Evolutionary conservation across 441 rosid species (phyloP).

Genomic region (Gossypium davidsonii): DNA sequence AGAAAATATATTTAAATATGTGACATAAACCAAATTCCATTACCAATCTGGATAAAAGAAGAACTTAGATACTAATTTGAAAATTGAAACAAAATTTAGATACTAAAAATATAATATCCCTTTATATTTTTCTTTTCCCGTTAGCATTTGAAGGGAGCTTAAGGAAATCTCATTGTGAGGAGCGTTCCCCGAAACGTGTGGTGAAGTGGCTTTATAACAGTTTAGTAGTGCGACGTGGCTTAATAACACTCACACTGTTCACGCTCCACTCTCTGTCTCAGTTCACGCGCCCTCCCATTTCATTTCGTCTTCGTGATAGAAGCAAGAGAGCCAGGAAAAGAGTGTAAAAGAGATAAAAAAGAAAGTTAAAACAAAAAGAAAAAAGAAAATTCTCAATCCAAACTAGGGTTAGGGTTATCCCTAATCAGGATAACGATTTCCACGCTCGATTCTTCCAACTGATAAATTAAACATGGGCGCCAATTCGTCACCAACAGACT

Average conservation of each 20-base stretch:
- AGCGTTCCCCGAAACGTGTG: too few relatives aligned
- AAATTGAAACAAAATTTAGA: too few relatives aligned
- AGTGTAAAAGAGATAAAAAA: slow-evolving; percentile 16
- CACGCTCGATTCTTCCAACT: slow-evolving; percentile 14
- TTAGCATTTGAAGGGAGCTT: too few relatives aligned
- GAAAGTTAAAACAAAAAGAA: neutral
- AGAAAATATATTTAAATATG: too few relatives aligned
- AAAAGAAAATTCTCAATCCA: slow-evolving; percentile 14
- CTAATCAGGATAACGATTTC: slow-evolving; percentile 27
- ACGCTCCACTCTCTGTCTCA: slow-evolving; percentile 24
- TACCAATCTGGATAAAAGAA: too few relatives aligned
- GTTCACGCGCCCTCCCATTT: slow-evolving; percentile 35
- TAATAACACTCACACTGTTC: neutral
- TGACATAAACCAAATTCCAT: too few relatives aligned
- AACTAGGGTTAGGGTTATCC: slow-evolving; percentile 37
- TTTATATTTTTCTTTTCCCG: too few relatives aligned
- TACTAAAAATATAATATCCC: too few relatives aligned
- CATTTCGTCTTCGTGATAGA: slow-evolving; percentile 24
- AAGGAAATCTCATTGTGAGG: too few relatives aligned
- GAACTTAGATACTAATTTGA: too few relatives aligned
- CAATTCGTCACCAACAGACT: slow-evolving; percentile 34
- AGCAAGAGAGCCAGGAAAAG: slow-evolving; percentile 12
- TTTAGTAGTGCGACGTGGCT: neutral
- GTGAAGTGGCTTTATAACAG: too few relatives aligned
- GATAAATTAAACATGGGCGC: slow-evolving; percentile 34